phyloP scores from a whole-genome alignment of 108 stramenopile species.

The Ochromonas danica region DNA sequence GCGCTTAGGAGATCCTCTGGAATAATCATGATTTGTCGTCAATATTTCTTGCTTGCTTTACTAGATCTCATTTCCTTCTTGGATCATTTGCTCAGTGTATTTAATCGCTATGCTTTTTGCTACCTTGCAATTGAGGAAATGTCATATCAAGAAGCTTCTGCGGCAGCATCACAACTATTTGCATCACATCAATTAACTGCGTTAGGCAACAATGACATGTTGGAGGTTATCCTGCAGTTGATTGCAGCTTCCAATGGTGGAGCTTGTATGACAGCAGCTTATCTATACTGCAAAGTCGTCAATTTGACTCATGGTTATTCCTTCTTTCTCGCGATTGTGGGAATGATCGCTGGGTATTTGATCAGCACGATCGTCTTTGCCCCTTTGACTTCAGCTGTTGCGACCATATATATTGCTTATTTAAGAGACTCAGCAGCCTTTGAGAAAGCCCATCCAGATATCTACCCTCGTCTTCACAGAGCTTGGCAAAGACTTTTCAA shows the following conservation, averaged over 20 bases:
- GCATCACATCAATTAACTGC: constrained; percentile 65
- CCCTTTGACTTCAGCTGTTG: not conserved
- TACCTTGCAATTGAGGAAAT: constrained; percentile 80
- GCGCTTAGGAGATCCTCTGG: too few relatives aligned
- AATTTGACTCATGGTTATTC: not conserved
- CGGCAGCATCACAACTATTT: constrained; percentile 71
- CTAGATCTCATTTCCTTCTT: not conserved
- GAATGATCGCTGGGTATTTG: not conserved
- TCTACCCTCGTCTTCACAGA: not conserved
- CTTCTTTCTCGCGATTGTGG: not conserved
- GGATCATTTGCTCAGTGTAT: constrained; percentile 45
- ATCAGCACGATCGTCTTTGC: not conserved
- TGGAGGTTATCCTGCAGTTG: constrained; percentile 37
- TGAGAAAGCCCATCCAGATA: constrained; percentile 55
- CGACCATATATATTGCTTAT: constrained; percentile 63
- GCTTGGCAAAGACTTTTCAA: not conserved
- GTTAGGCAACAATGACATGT: constrained; percentile 33
- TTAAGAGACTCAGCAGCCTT: constrained; percentile 70
- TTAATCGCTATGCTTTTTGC: constrained; percentile 78
- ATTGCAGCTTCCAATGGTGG: not conserved
- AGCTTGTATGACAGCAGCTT: not conserved
- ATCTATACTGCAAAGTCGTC: not conserved
- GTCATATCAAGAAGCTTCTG: constrained; percentile 69
- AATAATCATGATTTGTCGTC: not conserved
- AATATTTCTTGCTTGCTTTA: not conserved